Evolutionary conservation across 140 eudicot species (phyloP), one percentile per base, ranked within the genome.

Genomic region (Flaveria floridana): DNA sequence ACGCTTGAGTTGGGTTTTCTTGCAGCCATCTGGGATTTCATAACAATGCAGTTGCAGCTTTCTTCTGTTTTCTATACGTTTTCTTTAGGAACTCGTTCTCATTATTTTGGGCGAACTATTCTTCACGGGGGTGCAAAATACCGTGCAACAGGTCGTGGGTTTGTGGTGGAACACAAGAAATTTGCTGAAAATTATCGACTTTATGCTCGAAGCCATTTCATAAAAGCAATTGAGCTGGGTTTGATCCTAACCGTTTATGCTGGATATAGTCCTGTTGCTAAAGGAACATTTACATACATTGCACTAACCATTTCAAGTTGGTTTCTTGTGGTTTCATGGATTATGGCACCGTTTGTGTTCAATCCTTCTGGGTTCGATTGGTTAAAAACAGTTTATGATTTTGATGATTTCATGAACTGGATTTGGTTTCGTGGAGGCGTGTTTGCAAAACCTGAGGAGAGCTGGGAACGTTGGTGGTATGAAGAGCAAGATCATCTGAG

Each of bases 131-230:
- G 98, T 14, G 98, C 98, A 20, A 93, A 93, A 76, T 93, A 93
- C 77, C 83, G 98, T 58, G 98, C 98, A 16, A 93, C 98, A 10
- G 98, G 98, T 10, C 98, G 98, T 67, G 98, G 98, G 61, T 93
- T 93, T 85, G 97, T 93, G n/a, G 98, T 93, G 77, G 86, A 93
- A 78, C 98, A 93, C 69, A 93, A 90, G 85, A 78, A 84, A 30
- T 93, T 93, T 81, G 87, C 95, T 16, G 97, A 93, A 76, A 93
- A 87, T 53, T 93, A 93, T 64, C 75, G 98, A 44, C 77, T 93
- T 14, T 93, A 81, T 77, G 96, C 98, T 20, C 96, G 97, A 42
- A 93, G 98, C 18, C 98, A 93, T 74, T 93, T 93, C 76, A 85
- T 90, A 62, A 93, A 93, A 85, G 98, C 89, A 8, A 89, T 93